Evolutionary conservation across 2,329 filamentous ascomycete species (phyloP), one percentile per base, ranked within the genome.

Genomic region (Reticulascus tulasneorum): DNA sequence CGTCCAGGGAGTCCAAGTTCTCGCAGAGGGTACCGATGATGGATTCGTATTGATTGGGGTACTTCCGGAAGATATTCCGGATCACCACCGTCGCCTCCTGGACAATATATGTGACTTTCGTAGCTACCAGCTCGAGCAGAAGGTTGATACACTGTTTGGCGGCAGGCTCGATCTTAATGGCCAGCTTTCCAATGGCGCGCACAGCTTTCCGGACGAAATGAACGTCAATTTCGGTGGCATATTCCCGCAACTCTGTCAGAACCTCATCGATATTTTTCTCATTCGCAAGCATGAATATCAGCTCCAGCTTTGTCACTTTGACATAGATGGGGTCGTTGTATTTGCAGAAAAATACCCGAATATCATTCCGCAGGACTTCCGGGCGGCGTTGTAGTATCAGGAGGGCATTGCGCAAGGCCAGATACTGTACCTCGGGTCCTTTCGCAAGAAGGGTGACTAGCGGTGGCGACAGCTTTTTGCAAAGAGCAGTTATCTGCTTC

Each of bases 261-360:
- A 98, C 93, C 56, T 97, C 88, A 31, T 88, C 84, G 50, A 98
- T 98, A 58, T 98, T 98, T 53, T 83, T 85, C 62, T 96, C 89
- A 22, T 80, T 95, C 7, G 93, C 93, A 42, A 98, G 76, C 93
- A 97, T 98, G 63, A 98, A 98, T 48, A 98, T 97, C 50, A 98
- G 77, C 64, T 98, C 93, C 32, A 98, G 75, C 64, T 98, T 98
- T 12, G 93, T 98, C 33, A 98, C 93, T 63, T 98, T 98, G 66
- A 98, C 93, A 59, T 97, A 98, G 47, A 98, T 98, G 0, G 93
- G 93, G 56, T 98, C 93, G 60, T 98, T 98, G 66, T 98, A 98
- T 72, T 98, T 98, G 79, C 93, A 98, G 66, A 98, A 98, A 67
- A 98, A 98, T 21, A 98, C 93, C 29, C 93, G 81, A 45, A 98